Conservation (phyloP, 1,284 basidiomycete genomes). For the Afroboletus lepidellus region DNA sequence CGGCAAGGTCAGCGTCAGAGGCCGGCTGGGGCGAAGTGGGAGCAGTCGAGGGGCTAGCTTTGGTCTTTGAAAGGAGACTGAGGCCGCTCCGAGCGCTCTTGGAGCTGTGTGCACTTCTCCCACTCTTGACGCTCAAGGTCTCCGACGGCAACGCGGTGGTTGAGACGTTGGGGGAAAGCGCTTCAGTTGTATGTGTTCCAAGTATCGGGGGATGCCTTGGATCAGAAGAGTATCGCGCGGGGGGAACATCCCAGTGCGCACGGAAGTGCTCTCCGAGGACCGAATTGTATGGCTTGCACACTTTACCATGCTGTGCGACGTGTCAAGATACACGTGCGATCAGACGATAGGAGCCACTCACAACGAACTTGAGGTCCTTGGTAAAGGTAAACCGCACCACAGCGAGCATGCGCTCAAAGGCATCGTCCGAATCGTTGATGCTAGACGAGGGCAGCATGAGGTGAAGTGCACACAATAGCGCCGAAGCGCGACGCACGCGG, state of each 20-base stretch:
- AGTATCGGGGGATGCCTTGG: conserved; percentile 46
- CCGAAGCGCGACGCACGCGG: conserved; percentile 58
- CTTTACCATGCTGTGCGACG: conserved; percentile 68
- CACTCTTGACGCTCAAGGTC: conserved; percentile 54
- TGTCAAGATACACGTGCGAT: conserved; percentile 5
- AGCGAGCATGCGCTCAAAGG: conserved; percentile 90
- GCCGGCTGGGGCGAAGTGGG: conserved; percentile 53
- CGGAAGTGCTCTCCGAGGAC: conserved; percentile 92
- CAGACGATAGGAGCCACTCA: conserved; percentile 38
- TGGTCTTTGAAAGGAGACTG: conserved; percentile 49
- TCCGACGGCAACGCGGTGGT: conserved; percentile 38
- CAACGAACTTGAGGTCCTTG: conserved; percentile 94
- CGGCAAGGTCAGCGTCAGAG: conserved; percentile 42
- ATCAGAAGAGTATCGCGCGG: conserved; percentile 53
- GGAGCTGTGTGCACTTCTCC: conserved; percentile 45
- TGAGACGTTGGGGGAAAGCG: conserved; percentile 29
- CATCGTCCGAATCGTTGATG: conserved; percentile 88
- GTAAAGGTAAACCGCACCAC: conserved; percentile 87
- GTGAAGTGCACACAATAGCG: not conserved
- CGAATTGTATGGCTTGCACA: conserved; percentile 96
- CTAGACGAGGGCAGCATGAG: conserved; percentile 33
- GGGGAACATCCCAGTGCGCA: conserved; percentile 80
- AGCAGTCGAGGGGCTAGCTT: conserved; percentile 53
- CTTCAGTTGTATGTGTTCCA: conserved; percentile 41
- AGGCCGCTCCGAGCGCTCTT: conserved; percentile 57